Base-by-base conservation (phyloP, 495 filamentous ascomycete species). In the Podospora pseudopauciseta region DNA sequence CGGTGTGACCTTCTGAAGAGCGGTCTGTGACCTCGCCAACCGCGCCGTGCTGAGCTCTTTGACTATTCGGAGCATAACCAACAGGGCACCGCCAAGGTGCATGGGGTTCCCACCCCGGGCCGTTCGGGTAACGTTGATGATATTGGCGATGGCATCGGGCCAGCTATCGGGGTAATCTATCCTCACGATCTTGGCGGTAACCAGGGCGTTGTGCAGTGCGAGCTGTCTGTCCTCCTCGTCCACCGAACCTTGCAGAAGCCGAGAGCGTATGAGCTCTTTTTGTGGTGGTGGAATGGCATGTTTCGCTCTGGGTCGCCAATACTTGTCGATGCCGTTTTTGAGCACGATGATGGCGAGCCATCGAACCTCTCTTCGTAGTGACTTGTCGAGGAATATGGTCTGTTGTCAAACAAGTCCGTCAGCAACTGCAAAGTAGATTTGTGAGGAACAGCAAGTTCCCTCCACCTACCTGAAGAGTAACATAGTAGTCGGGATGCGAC, bases 271-370 rank as follows among this genome's bases (percentile, higher is more conserved):
- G 26, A 84, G 76, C 7, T 84, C 78, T 76, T 93, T 97, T 71
- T 96, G 89, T 11, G 89, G 86, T 68, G 91, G 88, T 9, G 77
- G 82, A 55, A 97, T 91, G 32, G 90, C 86, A 76, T 89, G 89
- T 69, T 76, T 82, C 18, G 90, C 85, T 3, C 86, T 88, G 55
- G 72, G 88, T 86, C 95, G 86, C 95, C 95, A 99, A 76, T 92
- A 92, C 76, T 90, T 93, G 72, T 97, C 94, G 73, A 97, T 92
- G 28, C 92, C 95, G 77, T 97, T 97, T 76, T 97, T 97, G 65
- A 99, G 81, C 74, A 96, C 91, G 68, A 97, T 97, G 63, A 97
- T 88, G 19, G 93, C 88, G n/a, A 97, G 86, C 75, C 95, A 92
- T 63, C 95, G 90, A 56, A 92, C 84, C 71, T 94, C 89, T 16